Evolutionary conservation across 2,329 filamentous ascomycete species (phyloP), one percentile per base, ranked within the genome.

Genomic region (Pestalotiopsis sp.): DNA sequence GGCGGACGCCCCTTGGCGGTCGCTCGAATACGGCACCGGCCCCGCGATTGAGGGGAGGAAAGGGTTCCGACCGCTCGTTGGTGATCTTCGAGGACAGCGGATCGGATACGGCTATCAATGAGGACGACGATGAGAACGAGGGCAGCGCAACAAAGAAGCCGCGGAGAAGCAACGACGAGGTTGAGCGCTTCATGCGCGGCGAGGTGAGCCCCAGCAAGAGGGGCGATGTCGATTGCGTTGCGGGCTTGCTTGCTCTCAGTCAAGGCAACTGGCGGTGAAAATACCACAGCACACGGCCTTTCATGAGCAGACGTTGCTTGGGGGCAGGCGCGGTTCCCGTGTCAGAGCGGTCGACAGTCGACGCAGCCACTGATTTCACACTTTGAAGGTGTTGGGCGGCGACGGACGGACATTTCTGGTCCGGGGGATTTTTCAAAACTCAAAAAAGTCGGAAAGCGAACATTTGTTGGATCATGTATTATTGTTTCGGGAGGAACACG

Each of bases 201-300:
- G 86, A 88, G 40, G 85, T 89, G 71, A 89, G 88, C 76, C 90
- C 89, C 9, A 91, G 91, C 77, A 93, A 94, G 80, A 91, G 90
- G 78, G 89, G 90, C 68, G 95, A 98, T 77, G 85, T 97, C 79
- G 94, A 97, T 77, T 97, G 94, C 76, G 91, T 97, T 61, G 93
- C 95, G 67, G 94, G 94, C n/a, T 81, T 98, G 72, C 80, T 98
- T 71, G 95, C 93, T 65, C 85, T 98, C 60, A 97, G 94, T 75
- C 93, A 97, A 81, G 95, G 95, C n/a, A 93, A 93, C 76, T 98
- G 95, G 94, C 87, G 89, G 76, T 92, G 81, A 87, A 27, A 36
- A 11, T n/a, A n/a, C 23, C 20, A 59, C 25, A 5, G 25, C 9
- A 27, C 4, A 52, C 17, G 17, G 7, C 7, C 9, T 52, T 6